Evolutionary conservation across 139 green algal genomes (phyloP).

Genomic region (Chlamydomonas eustigma): DNA sequence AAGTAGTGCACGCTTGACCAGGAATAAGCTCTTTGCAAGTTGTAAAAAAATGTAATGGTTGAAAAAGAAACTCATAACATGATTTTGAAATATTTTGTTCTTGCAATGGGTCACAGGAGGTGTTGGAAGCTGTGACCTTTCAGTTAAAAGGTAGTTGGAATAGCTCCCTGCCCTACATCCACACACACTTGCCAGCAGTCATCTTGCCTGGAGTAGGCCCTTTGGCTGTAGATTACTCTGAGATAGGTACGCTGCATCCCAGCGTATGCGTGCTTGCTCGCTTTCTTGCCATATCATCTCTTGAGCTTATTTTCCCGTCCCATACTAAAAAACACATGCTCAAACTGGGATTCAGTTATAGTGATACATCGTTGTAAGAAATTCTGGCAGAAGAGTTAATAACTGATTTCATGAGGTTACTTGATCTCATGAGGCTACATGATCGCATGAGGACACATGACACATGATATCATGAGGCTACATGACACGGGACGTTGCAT

Average conservation of each 20-base stretch:
- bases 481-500: too few relatives aligned
- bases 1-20: background rate
- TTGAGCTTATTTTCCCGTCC: too few relatives aligned
- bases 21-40: background rate
- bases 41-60: background rate
- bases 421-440: too few relatives aligned
- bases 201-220: slow-evolving; percentile 54
- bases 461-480: too few relatives aligned
- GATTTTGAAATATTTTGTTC: background rate
- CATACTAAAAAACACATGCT: too few relatives aligned
- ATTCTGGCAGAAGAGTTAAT: too few relatives aligned
- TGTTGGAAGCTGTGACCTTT: background rate
- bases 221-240: slow-evolving; percentile 44
- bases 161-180: slow-evolving; percentile 20
- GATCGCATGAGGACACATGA: too few relatives aligned
- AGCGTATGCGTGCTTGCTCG: too few relatives aligned
- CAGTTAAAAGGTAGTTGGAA: background rate
- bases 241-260: slow-evolving; percentile 16
- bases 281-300: too few relatives aligned
- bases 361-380: too few relatives aligned
- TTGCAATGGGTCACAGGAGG: background rate
- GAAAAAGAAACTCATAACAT: background rate
- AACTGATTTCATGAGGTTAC: too few relatives aligned
- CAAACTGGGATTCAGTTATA: too few relatives aligned
- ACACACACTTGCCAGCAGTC: slow-evolving; percentile 42